Percentiles rank a stretch among this genome's conserved stretches.
Conservation (phyloP, 768 basidiomycete genomes). For the Coprinellus micaceus region DNA sequence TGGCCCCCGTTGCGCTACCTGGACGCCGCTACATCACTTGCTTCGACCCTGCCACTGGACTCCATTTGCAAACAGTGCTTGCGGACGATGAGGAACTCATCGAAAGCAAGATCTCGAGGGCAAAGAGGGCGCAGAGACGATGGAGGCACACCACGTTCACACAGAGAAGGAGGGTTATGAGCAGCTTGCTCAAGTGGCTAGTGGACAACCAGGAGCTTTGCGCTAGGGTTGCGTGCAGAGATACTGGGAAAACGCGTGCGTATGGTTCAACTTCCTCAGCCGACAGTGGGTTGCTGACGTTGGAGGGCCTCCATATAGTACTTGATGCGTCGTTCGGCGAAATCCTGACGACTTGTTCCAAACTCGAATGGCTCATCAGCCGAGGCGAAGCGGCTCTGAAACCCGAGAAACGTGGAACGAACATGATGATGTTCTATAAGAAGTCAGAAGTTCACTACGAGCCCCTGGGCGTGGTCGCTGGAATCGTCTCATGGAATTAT, state of each 20-base stretch:
- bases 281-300: slow-evolving; percentile 1
- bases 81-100: slow-evolving; percentile 77
- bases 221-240: slow-evolving; percentile 84
- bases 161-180: slow-evolving; percentile 76
- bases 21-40: slow-evolving; percentile 77
- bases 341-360: slow-evolving; percentile 90
- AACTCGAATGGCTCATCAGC: slow-evolving; percentile 87
- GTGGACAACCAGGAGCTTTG: slow-evolving; percentile 86
- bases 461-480: slow-evolving; percentile 89
- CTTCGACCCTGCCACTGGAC: slow-evolving; percentile 86
- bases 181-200: slow-evolving; percentile 88
- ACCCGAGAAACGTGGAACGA: slow-evolving; percentile 67
- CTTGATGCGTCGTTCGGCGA: slow-evolving; percentile 94
- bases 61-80: slow-evolving; percentile 73
- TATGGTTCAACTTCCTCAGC: not conserved
- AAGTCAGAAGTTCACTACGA: slow-evolving; percentile 78
- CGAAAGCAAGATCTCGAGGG: slow-evolving; percentile 60
- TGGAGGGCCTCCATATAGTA: slow-evolving; percentile 42
- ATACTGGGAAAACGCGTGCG: slow-evolving; percentile 93
- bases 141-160: slow-evolving; percentile 78
- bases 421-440: slow-evolving; percentile 73
- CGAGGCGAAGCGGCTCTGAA: slow-evolving; percentile 76
- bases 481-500: slow-evolving; percentile 94
- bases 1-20: slow-evolving; percentile 42
- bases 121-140: slow-evolving; percentile 60